Evolutionary conservation across 345 rosid genomes (phyloP), one percentile per base, ranked within the genome.

Genomic region (Jatropha curcas): DNA sequence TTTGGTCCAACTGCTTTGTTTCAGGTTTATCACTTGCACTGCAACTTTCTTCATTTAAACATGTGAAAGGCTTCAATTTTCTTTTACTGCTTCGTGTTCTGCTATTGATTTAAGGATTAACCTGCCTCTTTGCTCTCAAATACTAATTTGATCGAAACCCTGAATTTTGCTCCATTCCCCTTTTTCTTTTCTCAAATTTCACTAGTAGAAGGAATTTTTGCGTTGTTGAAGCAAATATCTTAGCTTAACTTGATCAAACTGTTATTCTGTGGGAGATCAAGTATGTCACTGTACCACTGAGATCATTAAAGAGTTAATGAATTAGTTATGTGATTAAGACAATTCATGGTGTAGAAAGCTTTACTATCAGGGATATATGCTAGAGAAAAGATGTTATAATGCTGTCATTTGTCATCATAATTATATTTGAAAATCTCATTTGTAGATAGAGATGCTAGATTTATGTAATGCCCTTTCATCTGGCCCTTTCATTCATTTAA

Each of bases 1-100:
- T 94, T 92, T 82, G 99, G 98, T 79, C 91, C 99, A 64, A 85
- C 92, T 45, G 84, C 98, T 71, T 84, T 94, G 86, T 92, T 90
- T 86, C 98, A 94, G 96, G 99, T 94, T 62, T 56, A 67, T 63
- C 27, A 25, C 63, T 27, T 63, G 7, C 10, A 24, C 70, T 33
- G 41, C 60, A 46, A 37, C 70, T 28, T 16, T 25, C 28, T 72
- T 5, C 48, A 41, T 55, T 31, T 51, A 33, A 60, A 16, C 65
- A 66, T 68, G 22, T 0, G 11, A n/a, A 67, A 67, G 22, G 41
- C 45, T 58, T 48, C 48, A 5, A 24, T 7, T 27, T 27, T 46
- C 34, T 24, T 22, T 27, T 0, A 28, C 7, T n/a, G 11, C 6
- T 65, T 39, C 65, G 22, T 7, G 20, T n/a, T 58, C 45, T 41